Evolutionary conservation across 805 yeast species (phyloP), one percentile per base, ranked within the genome.

Genomic region (Wickerhamia fluorescens): DNA sequence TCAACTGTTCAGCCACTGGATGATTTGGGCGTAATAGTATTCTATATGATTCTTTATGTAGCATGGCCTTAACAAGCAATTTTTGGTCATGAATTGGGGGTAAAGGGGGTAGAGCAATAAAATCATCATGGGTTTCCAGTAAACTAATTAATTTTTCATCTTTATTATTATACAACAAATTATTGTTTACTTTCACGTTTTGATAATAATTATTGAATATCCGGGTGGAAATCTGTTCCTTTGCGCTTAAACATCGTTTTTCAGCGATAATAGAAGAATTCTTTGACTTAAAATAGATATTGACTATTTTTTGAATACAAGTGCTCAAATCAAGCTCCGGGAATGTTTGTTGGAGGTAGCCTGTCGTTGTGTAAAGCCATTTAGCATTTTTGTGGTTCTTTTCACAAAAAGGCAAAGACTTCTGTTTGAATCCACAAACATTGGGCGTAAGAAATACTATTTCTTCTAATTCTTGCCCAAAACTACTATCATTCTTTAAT

Each of bases 11-110:
- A 6, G 50, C 49, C 22, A 61, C 50, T 2, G 36, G 28, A 36
- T 61, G 66, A 5, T 40, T 36, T 7, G 56, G 45, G 10, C 36
- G 35, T 7, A 50, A 36, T 16, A 58, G 39, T 4, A 55, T 58
- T 8, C 59, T 37, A 29, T 51, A 51, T 5, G 58, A 42, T 32
- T 61, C 68, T 37, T 58, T 55, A 31, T 61, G 68, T 38, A 60
- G 45, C 26, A 61, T 50, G 0, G 62, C 52, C 34, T 56, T 56
- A 6, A 53, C 53, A 14, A 61, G 39, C 14, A 57, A 35, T 13
- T 42, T 42, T 27, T 48, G 48, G 28, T 57, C 42, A 7, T 44
- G 30, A 19, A 61, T 45, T 28, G 33, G 42, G 6, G 68, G 68
- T 23, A 61, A 48, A 4, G 49, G 45, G 2, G 68, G 68, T 22